A percentile compares a stretch with the other conserved stretches of the same genome.
These are phyloP conservation scores for Solanum hybrid DNA, from an alignment of 305 asterid genomes.

Conservation along the genomic window DNA sequence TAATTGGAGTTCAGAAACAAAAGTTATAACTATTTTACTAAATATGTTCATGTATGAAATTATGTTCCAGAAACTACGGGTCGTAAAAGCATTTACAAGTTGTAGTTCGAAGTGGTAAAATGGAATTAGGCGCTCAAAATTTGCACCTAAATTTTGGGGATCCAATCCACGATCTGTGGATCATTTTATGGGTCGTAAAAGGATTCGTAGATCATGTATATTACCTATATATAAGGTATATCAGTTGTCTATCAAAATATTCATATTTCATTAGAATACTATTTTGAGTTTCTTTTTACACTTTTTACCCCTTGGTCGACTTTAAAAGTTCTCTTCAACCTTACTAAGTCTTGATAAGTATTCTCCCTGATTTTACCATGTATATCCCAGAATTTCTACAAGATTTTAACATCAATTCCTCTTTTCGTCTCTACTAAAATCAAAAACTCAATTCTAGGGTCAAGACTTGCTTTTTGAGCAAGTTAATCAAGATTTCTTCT, in stretches of 20 bases:
- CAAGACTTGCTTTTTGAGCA: not conserved
- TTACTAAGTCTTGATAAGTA: not conserved
- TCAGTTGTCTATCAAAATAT: too few relatives aligned
- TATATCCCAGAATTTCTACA: not conserved
- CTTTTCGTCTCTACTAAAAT: not conserved
- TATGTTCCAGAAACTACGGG: too few relatives aligned
- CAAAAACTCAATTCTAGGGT: not conserved
- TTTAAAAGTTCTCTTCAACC: not conserved
- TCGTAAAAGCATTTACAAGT: not conserved
- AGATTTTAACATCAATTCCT: not conserved
- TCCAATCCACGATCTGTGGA: not conserved
- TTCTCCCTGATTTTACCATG: not conserved
- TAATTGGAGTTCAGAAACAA: too few relatives aligned
- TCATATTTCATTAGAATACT: too few relatives aligned
- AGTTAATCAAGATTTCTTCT: not conserved
- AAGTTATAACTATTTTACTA: too few relatives aligned
- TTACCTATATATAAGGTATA: not conserved
- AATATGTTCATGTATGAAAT: too few relatives aligned
- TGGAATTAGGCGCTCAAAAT: not conserved
- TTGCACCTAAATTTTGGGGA: fast-evolving
- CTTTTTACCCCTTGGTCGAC: not conserved
- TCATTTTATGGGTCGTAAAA: not conserved
- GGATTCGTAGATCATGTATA: not conserved
- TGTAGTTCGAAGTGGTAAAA: not conserved
- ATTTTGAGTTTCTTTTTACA: not conserved